Evolutionary conservation across 2,329 filamentous ascomycete genomes (phyloP).

Genomic region (Pseudopyrenochaeta lycopersici): DNA sequence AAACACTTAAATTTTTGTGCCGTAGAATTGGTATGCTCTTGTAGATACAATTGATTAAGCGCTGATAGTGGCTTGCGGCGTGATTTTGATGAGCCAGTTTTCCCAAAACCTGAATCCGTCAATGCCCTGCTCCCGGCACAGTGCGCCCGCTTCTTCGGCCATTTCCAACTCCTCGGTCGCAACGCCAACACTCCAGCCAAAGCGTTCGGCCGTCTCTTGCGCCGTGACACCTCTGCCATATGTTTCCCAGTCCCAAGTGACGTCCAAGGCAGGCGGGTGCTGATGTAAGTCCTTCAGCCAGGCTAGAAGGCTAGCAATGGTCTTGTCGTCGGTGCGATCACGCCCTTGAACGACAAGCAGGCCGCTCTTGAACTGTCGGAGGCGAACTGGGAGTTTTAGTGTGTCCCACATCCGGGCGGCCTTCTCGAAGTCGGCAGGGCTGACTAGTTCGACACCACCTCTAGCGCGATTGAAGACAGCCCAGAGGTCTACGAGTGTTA

Average conservation of each 20-base stretch:
- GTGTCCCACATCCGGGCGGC: conserved; percentile 89
- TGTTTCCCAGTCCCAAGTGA: conserved; percentile 76
- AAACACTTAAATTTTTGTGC: too few species aligned
- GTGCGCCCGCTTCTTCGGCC: conserved; percentile 87
- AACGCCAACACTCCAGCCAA: conserved; percentile 97
- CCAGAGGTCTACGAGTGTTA: conserved; percentile 52
- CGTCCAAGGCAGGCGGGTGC: conserved; percentile 69
- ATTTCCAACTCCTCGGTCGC: conserved; percentile 96
- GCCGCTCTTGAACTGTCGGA: conserved; percentile 90
- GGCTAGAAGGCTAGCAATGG: conserved; percentile 75
- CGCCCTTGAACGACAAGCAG: conserved; percentile 91
- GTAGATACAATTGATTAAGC: not conserved
- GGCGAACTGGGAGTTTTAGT: conserved; percentile 82
- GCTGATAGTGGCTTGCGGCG: conserved; percentile 6
- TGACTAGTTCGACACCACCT: conserved; percentile 93
- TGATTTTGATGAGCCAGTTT: conserved; percentile 65
- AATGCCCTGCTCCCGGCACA: conserved; percentile 91
- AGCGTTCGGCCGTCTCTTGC: conserved; percentile 85
- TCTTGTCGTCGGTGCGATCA: conserved; percentile 91
- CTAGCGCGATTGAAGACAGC: conserved; percentile 88
- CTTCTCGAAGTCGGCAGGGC: conserved; percentile 89
- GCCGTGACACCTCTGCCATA: conserved; percentile 90
- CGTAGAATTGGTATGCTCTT: too few species aligned
- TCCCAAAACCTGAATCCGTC: conserved; percentile 95
- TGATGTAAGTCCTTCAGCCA: conserved; percentile 81